phyloP scores from a whole-genome alignment of 495 filamentous ascomycete species.

The Cairneyella variabilis region DNA sequence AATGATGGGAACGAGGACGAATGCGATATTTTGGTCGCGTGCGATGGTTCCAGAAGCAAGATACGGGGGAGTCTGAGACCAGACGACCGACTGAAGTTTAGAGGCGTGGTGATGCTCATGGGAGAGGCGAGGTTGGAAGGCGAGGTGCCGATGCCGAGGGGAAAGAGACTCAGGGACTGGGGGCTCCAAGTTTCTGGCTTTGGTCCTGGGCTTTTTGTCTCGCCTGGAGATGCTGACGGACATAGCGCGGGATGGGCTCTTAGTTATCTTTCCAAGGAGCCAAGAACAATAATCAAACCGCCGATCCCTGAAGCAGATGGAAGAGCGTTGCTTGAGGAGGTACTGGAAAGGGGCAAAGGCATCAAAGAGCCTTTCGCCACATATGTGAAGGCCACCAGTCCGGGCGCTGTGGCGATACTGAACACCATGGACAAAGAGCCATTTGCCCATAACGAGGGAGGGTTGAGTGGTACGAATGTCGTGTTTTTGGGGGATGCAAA shows the following conservation, averaged over 20 bases:
- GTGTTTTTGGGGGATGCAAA: constrained; percentile 42
- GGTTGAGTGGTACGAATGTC: constrained; percentile 10
- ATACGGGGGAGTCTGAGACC: constrained; percentile 31
- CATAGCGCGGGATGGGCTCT: constrained; percentile 31
- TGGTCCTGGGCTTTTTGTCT: constrained; percentile 33
- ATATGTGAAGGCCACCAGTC: constrained; percentile 30
- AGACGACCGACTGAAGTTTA: constrained; percentile 31
- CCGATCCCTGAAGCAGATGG: constrained; percentile 8
- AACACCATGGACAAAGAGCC: constrained; percentile 35
- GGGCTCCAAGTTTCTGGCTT: constrained; percentile 28
- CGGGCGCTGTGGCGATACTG: constrained; percentile 24
- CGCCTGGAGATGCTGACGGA: constrained; percentile 32
- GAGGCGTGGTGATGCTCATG: constrained; percentile 29
- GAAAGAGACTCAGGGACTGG: no score
- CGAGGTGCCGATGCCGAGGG: constrained; percentile 24
- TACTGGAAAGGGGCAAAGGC: constrained; percentile 22
- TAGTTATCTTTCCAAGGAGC: constrained; percentile 22
- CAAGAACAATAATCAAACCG: not conserved
- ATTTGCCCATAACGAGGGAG: constrained; percentile 27
- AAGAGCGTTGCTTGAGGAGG: constrained; percentile 23
- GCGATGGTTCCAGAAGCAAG: constrained; percentile 38
- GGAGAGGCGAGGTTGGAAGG: constrained; percentile 27
- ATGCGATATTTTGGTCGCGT: constrained; percentile 36
- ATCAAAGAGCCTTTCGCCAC: constrained; percentile 31
- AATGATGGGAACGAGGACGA: constrained; percentile 22